Base-by-base conservation (phyloP, 1,284 basidiomycete genomes). In the Inonotus hispidus region DNA sequence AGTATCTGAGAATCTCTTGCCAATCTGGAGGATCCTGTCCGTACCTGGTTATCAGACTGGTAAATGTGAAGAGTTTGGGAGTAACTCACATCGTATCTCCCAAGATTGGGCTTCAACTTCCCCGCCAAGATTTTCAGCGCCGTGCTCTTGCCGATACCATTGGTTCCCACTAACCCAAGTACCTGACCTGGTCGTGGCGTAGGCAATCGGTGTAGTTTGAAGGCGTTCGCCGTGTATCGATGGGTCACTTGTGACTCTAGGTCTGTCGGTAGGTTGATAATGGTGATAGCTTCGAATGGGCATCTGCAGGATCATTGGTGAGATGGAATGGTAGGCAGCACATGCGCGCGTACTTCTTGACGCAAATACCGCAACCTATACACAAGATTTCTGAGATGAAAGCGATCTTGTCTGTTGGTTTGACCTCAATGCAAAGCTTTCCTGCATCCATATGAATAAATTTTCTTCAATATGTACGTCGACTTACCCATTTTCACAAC, bases 91-190 rank as follows among this genome's bases (percentile, higher is more conserved):
- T 95, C 93, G 71, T 93, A 95, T 66, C 88, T 84, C 14, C 93
- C 93, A 58, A 95, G 80, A 72, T 95, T 95, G 39, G 95, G 95
- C 77, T 97, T 97, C 64, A 95, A 82, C 75, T 97, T 97, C 60
- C 95, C 95, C 21, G 94, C 93, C 45, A 98, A 78, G 65, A 98
- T 90, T 77, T 97, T 98, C 64, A 98, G 79, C 5, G 95, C 95
- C 0, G 95, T 98, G 68, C 92, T 95, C 79, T 98, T 98, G 58
- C 95, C 95, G 67, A 98, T 98, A 88, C 95, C 95, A 77, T 98
- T 98, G 1, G 95, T 97, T 53, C 95, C 95, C 39, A 98, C 95
- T 35, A 98, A 83, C 69, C 95, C 95, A 37, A 98, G 82, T 3
- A 98, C 95, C 75, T 98, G 95, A 6, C 95, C 95, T 1, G 95